phyloP scores from a whole-genome alignment of 371 early-diverging fungal genomes.

The Mortierella sp. region DNA sequence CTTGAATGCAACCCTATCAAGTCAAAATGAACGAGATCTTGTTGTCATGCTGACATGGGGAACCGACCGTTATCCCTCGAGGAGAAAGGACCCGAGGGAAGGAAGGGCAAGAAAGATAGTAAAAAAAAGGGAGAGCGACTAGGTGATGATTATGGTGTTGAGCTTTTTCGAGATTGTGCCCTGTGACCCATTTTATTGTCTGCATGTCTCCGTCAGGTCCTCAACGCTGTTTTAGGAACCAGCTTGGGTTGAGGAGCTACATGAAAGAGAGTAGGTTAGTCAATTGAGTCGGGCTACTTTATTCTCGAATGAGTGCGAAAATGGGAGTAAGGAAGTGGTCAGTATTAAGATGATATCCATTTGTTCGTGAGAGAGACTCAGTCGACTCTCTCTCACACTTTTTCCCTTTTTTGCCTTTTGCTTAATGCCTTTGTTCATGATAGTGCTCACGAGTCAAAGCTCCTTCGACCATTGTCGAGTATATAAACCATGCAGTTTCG shows the following conservation, averaged over 20 bases:
- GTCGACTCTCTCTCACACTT: conserved; percentile 3
- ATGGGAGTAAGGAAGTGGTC: background rate
- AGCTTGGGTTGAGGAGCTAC: background rate
- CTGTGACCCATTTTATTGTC: background rate
- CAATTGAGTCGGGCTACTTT: background rate
- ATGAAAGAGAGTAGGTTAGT: background rate
- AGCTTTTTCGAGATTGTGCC: background rate
- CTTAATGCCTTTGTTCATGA: background rate
- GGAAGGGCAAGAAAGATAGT: background rate
- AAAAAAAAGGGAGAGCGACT: background rate
- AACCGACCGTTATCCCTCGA: background rate
- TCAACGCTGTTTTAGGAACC: background rate
- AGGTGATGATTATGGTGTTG: background rate
- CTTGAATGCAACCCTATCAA: background rate
- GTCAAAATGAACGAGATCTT: background rate
- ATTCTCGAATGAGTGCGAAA: no score
- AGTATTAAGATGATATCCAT: background rate
- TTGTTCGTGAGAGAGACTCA: background rate
- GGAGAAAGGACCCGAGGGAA: background rate
- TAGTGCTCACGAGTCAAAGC: background rate
- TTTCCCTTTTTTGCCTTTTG: background rate
- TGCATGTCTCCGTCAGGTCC: background rate
- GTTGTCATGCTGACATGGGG: background rate
- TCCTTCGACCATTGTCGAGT: background rate
- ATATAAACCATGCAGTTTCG: background rate